phyloP scores from a whole-genome alignment of 2,329 filamentous ascomycete genomes.

The Botrytis galanthina region DNA sequence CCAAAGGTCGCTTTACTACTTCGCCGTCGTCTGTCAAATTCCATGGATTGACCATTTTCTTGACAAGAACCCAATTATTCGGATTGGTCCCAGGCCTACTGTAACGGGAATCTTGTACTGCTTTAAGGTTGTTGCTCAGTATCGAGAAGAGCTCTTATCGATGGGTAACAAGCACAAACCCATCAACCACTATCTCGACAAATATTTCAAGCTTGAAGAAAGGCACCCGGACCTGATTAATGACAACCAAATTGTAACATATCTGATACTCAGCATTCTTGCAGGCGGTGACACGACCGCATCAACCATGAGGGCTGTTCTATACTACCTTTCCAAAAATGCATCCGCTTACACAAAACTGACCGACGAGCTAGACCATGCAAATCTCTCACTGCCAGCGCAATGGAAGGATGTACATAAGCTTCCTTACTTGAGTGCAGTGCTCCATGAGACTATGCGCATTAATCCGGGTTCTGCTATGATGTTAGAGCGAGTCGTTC shows the following conservation, averaged over 20 bases:
- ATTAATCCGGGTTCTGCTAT: not conserved
- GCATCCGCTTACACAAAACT: not conserved
- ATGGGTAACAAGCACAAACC: not conserved
- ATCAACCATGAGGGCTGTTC: not conserved
- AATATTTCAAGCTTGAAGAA: constrained; percentile 4
- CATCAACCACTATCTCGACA: not conserved
- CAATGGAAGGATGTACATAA: constrained; percentile 5
- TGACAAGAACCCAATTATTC: not conserved
- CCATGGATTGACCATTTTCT: constrained; percentile 11
- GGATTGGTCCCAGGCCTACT: not conserved
- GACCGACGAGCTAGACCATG: not conserved
- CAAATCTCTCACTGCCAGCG: not conserved
- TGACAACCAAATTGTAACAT: not conserved
- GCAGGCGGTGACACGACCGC: not conserved
- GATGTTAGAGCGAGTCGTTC: constrained; percentile 2
- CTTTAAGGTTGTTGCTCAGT: not conserved
- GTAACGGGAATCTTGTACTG: not conserved
- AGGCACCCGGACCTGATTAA: not conserved
- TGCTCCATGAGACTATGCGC: constrained; percentile 1
- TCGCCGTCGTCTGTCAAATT: constrained; percentile 5
- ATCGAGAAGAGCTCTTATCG: not conserved
- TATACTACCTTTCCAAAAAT: constrained; percentile 10
- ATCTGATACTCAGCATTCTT: not conserved
- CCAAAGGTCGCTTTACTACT: constrained; percentile 5
- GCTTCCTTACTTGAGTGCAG: constrained; percentile 6